A percentile compares a stretch with the other conserved stretches of the same genome.
phyloP scores from a whole-genome alignment of 1,139 yeast genomes.

The Candida freyschussii region DNA sequence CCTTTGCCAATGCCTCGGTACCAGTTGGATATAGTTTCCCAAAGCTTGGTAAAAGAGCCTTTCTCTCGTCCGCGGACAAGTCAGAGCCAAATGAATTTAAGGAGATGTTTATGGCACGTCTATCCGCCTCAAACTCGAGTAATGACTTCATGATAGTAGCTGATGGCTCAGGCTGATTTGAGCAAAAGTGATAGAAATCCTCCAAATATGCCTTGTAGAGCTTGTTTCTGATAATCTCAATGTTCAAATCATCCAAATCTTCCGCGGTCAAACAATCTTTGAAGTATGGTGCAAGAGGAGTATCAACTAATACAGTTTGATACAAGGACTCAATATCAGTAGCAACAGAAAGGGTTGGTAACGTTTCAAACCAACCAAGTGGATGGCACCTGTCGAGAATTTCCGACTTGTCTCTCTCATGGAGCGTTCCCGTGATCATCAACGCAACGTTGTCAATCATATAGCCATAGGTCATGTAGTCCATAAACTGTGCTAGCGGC shows the following conservation, averaged over 20 bases:
- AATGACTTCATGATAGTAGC: constrained; percentile 73
- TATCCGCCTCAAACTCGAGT: constrained; percentile 89
- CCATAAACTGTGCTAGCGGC: constrained; percentile 75
- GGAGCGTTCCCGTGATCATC: constrained; percentile 95
- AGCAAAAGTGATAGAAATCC: constrained; percentile 70
- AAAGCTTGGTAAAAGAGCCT: constrained; percentile 66
- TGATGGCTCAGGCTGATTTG: constrained; percentile 63
- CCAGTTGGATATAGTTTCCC: constrained; percentile 81
- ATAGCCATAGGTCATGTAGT: constrained; percentile 89
- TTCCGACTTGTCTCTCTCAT: constrained; percentile 86
- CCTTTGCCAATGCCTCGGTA: constrained; percentile 62
- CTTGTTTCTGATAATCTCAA: constrained; percentile 89
- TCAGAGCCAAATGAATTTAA: constrained; percentile 85
- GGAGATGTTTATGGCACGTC: constrained; percentile 87
- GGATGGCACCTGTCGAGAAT: constrained; percentile 91
- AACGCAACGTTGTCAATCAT: constrained; percentile 97
- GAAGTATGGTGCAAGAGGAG: constrained; percentile 96
- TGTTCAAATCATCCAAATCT: constrained; percentile 91
- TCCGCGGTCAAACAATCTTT: constrained; percentile 88
- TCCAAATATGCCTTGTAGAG: constrained; percentile 90
- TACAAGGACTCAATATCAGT: constrained; percentile 90
- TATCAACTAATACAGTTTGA: constrained; percentile 91
- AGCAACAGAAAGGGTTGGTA: constrained; percentile 92
- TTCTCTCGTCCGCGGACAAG: constrained; percentile 64
- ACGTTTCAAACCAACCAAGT: constrained; percentile 96